Evolutionary conservation across 305 asterid genomes (phyloP).

Genomic region (Fraxinus floribunda): DNA sequence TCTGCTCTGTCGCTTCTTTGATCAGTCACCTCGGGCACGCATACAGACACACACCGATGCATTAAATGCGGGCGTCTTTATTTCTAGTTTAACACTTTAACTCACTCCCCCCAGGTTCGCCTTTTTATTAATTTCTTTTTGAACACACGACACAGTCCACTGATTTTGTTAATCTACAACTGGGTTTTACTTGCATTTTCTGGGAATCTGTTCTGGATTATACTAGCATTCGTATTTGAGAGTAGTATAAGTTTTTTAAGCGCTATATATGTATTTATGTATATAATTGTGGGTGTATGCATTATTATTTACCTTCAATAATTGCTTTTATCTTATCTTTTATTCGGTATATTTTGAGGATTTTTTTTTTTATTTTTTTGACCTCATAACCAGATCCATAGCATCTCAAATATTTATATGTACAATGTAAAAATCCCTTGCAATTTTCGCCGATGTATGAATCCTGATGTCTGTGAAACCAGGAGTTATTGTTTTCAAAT

Average conservation of each 20-base stretch:
- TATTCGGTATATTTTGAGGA: neutral
- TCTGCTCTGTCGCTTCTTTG: slow-evolving; percentile 25
- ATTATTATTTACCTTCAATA: neutral
- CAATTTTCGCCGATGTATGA: neutral
- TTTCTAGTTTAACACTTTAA: neutral
- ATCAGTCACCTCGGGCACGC: slow-evolving; percentile 26
- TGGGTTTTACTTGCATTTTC: neutral
- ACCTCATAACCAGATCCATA: slow-evolving; percentile 26
- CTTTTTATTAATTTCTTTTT: neutral
- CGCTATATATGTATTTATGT: neutral
- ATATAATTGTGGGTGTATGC: neutral
- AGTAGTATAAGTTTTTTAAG: neutral
- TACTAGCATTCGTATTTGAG: neutral
- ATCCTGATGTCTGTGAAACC: neutral
- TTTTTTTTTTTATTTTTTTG: neutral
- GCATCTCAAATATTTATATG: neutral
- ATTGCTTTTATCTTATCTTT: neutral
- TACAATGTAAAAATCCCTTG: neutral
- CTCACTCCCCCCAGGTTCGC: slow-evolving; percentile 13
- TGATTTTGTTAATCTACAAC: neutral
- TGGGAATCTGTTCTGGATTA: neutral
- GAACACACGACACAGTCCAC: neutral
- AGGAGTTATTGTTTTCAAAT: neutral
- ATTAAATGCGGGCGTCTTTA: slow-evolving; percentile 27
- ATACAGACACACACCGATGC: slow-evolving; percentile 23